Evolutionary conservation across 176 grass and related monocot species (phyloP).

Genomic region (Ampelocalamus luodianensis): DNA sequence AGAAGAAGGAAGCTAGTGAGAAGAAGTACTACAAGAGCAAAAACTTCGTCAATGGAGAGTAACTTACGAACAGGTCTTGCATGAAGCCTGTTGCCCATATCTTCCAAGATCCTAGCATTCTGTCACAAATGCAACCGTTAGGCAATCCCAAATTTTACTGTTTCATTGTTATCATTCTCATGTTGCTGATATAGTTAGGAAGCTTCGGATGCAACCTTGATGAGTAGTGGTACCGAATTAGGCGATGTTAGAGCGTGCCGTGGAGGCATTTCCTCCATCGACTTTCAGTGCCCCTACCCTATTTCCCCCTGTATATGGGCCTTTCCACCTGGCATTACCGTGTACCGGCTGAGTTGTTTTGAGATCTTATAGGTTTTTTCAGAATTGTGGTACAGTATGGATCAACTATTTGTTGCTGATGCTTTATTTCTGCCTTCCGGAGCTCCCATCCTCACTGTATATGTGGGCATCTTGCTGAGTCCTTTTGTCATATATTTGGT

Average conservation of each 20-base stretch:
- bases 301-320: slow-evolving; percentile 21
- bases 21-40: slow-evolving; percentile 89
- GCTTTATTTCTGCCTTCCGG: slow-evolving; percentile 9
- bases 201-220: slow-evolving; percentile 39
- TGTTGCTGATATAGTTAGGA: slow-evolving; percentile 50
- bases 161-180: slow-evolving; percentile 36
- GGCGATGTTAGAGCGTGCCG: neutral
- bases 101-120: slow-evolving; percentile 35
- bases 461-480: neutral
- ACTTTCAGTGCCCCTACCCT: neutral
- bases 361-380: slow-evolving; percentile 12
- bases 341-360: neutral
- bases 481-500: slow-evolving; percentile 28
- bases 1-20: slow-evolving; percentile 99
- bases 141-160: slow-evolving; percentile 43
- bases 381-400: slow-evolving; percentile 2
- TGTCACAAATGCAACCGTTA: slow-evolving; percentile 27
- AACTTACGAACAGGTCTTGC: slow-evolving; percentile 20
- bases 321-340: neutral
- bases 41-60: slow-evolving; percentile 79
- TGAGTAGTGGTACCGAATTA: slow-evolving; percentile 20
- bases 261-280: neutral
- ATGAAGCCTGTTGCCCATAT: slow-evolving; percentile 23
- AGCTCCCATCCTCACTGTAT: neutral
- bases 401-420: slow-evolving; percentile 25